These are phyloP conservation scores for Groenewaldozyma auringiensis DNA, from an alignment of 1,139 yeast species.

Conservation along the genomic window DNA sequence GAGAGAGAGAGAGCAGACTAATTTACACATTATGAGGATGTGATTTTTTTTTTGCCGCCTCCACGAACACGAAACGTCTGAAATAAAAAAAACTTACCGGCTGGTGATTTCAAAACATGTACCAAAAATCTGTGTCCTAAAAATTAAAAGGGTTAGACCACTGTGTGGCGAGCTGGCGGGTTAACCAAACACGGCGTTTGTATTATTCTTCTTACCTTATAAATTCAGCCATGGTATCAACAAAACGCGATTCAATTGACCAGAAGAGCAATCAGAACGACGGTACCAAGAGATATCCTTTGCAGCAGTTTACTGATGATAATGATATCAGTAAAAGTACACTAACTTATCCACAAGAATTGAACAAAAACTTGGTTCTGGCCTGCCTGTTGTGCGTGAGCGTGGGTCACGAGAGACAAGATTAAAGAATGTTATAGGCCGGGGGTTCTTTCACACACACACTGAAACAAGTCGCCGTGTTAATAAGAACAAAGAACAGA, in stretches of 20 bases:
- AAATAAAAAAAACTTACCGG: conserved; percentile 21
- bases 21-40: neutral
- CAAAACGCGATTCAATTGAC: too few species aligned
- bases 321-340: neutral
- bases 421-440: too few species aligned
- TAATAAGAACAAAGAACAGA: too few species aligned
- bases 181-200: neutral
- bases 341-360: neutral
- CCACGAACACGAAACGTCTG: too few species aligned
- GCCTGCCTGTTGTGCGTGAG: too few species aligned
- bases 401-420: too few species aligned
- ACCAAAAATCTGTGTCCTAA: conserved; percentile 43
- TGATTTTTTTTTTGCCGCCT: neutral
- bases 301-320: neutral
- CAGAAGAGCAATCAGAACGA: too few species aligned
- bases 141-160: conserved; percentile 1
- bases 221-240: conserved; percentile 26
- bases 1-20: too few species aligned
- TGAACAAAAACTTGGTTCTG: too few species aligned
- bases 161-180: neutral
- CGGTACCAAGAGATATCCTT: neutral
- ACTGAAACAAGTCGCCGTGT: too few species aligned
- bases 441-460: too few species aligned
- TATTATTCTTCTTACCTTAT: conserved; percentile 19
- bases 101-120: conserved; percentile 69